These are phyloP conservation scores for Zygosaccharomyces siamensis DNA, from an alignment of 805 yeast genomes.

Conservation along the genomic window DNA sequence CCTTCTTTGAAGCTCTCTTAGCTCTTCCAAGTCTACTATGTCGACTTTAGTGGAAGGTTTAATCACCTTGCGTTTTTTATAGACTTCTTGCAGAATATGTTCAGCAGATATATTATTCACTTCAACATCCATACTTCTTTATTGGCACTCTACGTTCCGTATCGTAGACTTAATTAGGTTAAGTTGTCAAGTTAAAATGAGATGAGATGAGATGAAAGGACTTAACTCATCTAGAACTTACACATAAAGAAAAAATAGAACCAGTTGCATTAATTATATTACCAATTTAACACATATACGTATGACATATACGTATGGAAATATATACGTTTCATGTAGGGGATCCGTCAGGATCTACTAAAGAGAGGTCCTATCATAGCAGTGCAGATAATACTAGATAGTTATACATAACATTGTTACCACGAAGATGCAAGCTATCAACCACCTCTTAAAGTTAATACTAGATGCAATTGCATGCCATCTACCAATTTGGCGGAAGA, in stretches of 20 bases:
- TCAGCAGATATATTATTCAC: conserved; percentile 58
- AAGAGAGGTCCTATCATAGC: background rate
- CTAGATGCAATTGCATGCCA: conserved; percentile 85
- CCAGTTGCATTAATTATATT: background rate
- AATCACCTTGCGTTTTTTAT: conserved; percentile 40
- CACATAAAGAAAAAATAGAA: background rate
- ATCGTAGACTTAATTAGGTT: conserved; percentile 34
- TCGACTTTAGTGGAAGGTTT: conserved; percentile 35
- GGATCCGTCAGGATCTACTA: background rate
- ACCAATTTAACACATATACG: background rate
- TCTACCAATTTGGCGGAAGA: conserved; percentile 70
- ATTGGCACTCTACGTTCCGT: background rate
- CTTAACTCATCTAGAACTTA: background rate
- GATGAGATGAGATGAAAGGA: background rate
- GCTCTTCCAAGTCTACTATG: conserved; percentile 74
- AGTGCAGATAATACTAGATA: background rate
- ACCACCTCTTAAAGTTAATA: conserved; percentile 91
- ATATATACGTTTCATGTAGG: background rate
- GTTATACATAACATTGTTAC: background rate
- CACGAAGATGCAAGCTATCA: background rate
- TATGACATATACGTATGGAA: background rate
- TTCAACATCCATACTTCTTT: conserved; percentile 25
- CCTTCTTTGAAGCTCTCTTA: conserved; percentile 65
- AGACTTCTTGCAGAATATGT: conserved; percentile 58
- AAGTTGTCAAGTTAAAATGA: conserved; percentile 4